Evolutionary conservation across 1,139 yeast genomes (phyloP), one percentile per base, ranked within the genome.

Genomic region (Martiniozyma asiatica): DNA sequence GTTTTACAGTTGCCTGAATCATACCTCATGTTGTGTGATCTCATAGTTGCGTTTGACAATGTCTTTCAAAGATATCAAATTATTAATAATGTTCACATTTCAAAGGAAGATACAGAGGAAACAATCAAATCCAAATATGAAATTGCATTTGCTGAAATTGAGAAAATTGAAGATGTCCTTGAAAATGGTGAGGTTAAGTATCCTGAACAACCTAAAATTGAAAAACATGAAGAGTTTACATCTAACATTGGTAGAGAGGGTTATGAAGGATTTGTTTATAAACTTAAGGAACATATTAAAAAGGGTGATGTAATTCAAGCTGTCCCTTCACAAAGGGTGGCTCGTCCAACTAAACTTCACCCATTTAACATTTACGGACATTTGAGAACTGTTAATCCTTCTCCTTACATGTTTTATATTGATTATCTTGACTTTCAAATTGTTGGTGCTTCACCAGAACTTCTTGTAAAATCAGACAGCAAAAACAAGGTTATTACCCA

Each of bases 351-450:
- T 0, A 74, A 87, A 5, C 64, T 89, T 44, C 97, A 89, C 52
- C 97, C 98, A 2, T 89, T 89, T 68, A 89, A 89, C 58, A 80
- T 92, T 30, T 92, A 87, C 58, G 77, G 94, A 43, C 96, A 89
- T 49, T 65, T 89, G 46, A 71, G 98, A 51, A 79, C 94, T 0
- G 96, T 92, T 31, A 89, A 92, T 56, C 98, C 98, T 5, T 84
- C 96, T 1, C 98, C 98, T 21, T 89, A 89, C 55, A 67, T 89
- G 63, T 89, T 89, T 53, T 89, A 85, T 57, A 76, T 89, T 42
- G 97, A 89, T 54, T 78, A 81, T 48, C 52, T 81, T 35, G 96
- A 84, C 43, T 89, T 89, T 61, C 95, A 87, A 54, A 71, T 89
- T 32, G 89, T 89, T 34, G 98, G 98, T 25, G 98, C 98, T 0